Conservation (phyloP, 106 monocot genomes). For the Acanthochlamys bracteata region DNA sequence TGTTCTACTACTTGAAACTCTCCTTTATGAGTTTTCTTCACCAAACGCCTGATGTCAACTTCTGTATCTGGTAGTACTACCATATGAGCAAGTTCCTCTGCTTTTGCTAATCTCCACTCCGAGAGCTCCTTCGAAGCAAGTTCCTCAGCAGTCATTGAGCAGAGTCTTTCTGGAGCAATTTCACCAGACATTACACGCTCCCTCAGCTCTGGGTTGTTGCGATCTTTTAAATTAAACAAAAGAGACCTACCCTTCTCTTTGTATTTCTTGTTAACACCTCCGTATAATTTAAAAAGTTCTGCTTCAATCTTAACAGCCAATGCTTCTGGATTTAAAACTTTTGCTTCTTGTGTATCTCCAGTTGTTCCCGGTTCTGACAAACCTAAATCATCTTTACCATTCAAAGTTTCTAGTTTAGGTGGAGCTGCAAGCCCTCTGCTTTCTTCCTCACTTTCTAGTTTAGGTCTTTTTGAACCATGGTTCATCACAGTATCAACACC, state of each 20-base stretch:
- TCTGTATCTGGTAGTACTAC: conserved; percentile 65
- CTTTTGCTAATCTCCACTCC: conserved; percentile 87
- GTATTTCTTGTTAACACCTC: conserved; percentile 97
- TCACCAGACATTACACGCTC: conserved; percentile 63
- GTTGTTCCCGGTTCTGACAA: conserved; percentile 28
- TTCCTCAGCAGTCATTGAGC: conserved; percentile 89
- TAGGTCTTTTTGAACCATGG: conserved; percentile 37
- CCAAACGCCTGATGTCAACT: conserved; percentile 69
- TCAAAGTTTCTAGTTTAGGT: conserved; percentile 35
- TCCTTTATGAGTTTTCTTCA: conserved; percentile 97
- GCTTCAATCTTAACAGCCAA: conserved; percentile 71
- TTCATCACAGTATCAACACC: conserved; percentile 11
- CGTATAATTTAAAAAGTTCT: conserved; percentile 78
- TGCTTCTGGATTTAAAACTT: conserved; percentile 20
- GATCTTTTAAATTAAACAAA: conserved; percentile 90
- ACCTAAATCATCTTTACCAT: conserved; percentile 33
- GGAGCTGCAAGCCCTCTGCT: neutral
- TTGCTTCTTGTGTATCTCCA: neutral
- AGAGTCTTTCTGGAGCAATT: conserved; percentile 68
- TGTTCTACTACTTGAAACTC: conserved; percentile 84
- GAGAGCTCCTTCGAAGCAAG: conserved; percentile 95
- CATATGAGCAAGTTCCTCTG: conserved; percentile 83
- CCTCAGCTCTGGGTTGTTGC: conserved; percentile 72
- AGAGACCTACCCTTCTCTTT: conserved; percentile 94
- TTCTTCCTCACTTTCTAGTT: conserved; percentile 17